A percentile compares a stretch with the other conserved stretches of the same genome.
These are phyloP conservation scores for Zizania palustris DNA, from an alignment of 202 grass and related monocot genomes.

Conservation along the genomic window DNA sequence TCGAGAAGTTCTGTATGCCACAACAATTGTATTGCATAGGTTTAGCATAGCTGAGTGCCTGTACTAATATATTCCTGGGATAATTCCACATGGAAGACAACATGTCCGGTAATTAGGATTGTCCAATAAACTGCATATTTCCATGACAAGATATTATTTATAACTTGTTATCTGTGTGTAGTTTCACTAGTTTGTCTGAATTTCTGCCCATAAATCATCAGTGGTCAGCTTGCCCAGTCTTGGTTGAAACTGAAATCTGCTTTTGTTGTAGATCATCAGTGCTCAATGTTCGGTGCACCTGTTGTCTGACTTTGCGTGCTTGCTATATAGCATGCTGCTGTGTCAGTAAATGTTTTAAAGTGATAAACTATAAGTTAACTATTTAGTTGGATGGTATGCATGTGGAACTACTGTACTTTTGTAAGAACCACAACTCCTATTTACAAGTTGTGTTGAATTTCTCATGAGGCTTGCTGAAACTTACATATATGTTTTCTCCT, in stretches of 20 bases:
- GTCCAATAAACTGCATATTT: neutral
- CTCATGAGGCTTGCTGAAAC: neutral
- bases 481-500: neutral
- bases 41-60: neutral
- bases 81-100: neutral
- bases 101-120: neutral
- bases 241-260: neutral
- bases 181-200: neutral
- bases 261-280: neutral
- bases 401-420: neutral
- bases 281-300: neutral
- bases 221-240: neutral
- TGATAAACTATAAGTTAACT: neutral
- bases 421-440: neutral
- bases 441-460: neutral
- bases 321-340: neutral
- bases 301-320: neutral
- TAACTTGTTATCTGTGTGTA: neutral
- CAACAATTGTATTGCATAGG: neutral
- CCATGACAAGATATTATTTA: neutral
- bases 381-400: neutral
- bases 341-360: neutral
- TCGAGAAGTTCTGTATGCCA: neutral
- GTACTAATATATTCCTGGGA: neutral
- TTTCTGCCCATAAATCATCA: neutral